Base-by-base conservation (phyloP, 345 rosid species). In the Lepidium africanum region DNA sequence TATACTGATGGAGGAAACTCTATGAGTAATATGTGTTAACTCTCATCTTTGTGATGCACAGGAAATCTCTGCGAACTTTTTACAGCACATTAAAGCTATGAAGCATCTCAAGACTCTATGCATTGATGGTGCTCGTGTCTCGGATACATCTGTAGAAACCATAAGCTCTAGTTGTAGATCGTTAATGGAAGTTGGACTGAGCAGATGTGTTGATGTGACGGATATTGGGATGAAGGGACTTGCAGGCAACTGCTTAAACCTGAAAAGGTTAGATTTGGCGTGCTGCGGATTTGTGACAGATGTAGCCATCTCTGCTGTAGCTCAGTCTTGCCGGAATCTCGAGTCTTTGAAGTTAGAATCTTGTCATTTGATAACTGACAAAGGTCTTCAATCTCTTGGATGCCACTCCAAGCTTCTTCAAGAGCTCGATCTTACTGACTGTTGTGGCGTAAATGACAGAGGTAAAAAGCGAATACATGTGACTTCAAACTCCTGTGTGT, bases 381-480 rank as follows among this genome's bases (percentile, higher is more conserved):
- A 80, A 80, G 81, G 96, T 79, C 86, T 93, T 60, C 76, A 77
- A 45, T 80, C 80, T 58, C 82, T 93, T 10, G 96, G 96, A 63
- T 81, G 78, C 3, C 71, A 30, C 81, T 88, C 90, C 61, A 64
- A 56, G 62, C 76, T 49, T 42, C 91, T 93, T 37, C 77, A 84
- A 78, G 97, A 90, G 74, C 82, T 93, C 59, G 98, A 93, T 80
- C 91, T 93, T 60, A 93, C 98, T 0, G 98, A 93, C 52, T 90
- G 97, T 72, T 56, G 50, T 27, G 81, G 89, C 5, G 75, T 88
- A 67, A 88, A 83, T 50, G 97, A 93, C 67, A 83, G 63, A 76
- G 98, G 96, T 88, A 78, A 32, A 40, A 2, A 12, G 5, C 36
- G 15, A 27, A 38, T 48, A 19, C 16, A 49, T 48, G 38, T 66